Evolutionary conservation across 2,329 filamentous ascomycete genomes (phyloP).

Genomic region (Microcera coccophila): DNA sequence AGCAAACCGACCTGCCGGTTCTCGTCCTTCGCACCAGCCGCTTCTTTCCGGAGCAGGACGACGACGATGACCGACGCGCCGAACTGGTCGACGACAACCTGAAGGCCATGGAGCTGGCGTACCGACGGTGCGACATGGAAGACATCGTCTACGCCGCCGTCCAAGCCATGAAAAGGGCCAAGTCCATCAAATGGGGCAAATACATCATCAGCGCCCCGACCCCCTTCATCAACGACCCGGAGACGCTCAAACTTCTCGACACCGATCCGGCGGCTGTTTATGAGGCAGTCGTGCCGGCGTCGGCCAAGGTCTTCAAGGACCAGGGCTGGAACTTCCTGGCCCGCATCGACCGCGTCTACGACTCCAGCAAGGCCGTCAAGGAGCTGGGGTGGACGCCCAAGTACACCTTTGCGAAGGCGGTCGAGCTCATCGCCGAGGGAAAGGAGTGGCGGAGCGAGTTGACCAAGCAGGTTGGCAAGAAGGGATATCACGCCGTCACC

Average conservation of each 20-base stretch:
- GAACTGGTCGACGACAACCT: constrained; percentile 41
- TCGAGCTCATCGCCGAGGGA: constrained; percentile 34
- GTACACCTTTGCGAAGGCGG: constrained; percentile 37
- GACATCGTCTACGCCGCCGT: constrained; percentile 42
- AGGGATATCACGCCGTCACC: constrained; percentile 41
- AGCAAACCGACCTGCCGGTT: constrained; percentile 37
- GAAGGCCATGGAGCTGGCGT: constrained; percentile 46
- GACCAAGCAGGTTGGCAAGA: constrained; percentile 37
- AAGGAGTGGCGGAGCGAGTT: constrained; percentile 40
- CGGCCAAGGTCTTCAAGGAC: constrained; percentile 29
- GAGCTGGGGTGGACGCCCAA: constrained; percentile 42
- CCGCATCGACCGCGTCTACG: constrained; percentile 44
- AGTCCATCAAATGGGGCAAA: constrained; percentile 33
- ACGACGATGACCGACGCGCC: constrained; percentile 39
- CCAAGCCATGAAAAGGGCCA: constrained; percentile 36
- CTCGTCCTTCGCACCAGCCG: constrained; percentile 45
- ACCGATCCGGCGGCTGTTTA: constrained; percentile 31
- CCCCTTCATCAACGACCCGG: constrained; percentile 33
- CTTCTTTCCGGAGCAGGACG: constrained; percentile 48
- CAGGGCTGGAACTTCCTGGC: constrained; percentile 36
- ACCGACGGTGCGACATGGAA: constrained; percentile 42
- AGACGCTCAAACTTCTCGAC: constrained; percentile 34
- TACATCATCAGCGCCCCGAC: constrained; percentile 45
- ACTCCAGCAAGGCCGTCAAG: constrained; percentile 38
- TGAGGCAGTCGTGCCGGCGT: constrained; percentile 22